A percentile compares a stretch with the other conserved stretches of the same genome.
Conservation (phyloP, 306 rosid genomes). For the Luffa acutangula region DNA sequence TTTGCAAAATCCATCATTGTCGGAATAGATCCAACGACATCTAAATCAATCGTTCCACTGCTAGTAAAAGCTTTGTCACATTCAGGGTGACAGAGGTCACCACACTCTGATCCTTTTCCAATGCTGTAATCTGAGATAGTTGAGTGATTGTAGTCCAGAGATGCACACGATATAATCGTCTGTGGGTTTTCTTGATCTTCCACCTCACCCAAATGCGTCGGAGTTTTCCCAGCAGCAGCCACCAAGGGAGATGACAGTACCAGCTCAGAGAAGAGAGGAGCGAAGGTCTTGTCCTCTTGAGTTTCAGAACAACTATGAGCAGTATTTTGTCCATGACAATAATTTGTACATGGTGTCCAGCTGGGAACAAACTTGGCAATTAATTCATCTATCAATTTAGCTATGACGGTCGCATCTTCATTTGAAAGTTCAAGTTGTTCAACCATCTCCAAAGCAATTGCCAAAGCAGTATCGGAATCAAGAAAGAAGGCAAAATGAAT, state of each 20-base stretch:
- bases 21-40: conserved; percentile 11
- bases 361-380: conserved; percentile 40
- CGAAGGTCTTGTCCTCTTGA: conserved; percentile 17
- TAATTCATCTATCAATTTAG: conserved; percentile 56
- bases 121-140: conserved; percentile 12
- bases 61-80: neutral
- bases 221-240: neutral
- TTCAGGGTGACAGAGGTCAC: neutral
- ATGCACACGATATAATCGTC: conserved; percentile 39
- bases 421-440: conserved; percentile 53
- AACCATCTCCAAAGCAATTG: conserved; percentile 91
- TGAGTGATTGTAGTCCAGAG: conserved; percentile 29
- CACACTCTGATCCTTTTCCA: conserved; percentile 5
- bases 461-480: conserved; percentile 55
- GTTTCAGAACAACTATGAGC: neutral
- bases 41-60: neutral
- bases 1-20: conserved; percentile 19
- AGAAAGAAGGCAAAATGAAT: conserved; percentile 73
- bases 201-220: conserved; percentile 4
- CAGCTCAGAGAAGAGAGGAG: conserved; percentile 6
- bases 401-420: conserved; percentile 48
- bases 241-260: conserved; percentile 4
- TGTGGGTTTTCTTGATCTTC: conserved; percentile 39
- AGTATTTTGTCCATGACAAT: neutral
- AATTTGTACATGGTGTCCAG: conserved; percentile 33